Evolutionary conservation across 352 stramenopile species (phyloP), one percentile per base, ranked within the genome.

Genomic region (Phytophthora brassicae): DNA sequence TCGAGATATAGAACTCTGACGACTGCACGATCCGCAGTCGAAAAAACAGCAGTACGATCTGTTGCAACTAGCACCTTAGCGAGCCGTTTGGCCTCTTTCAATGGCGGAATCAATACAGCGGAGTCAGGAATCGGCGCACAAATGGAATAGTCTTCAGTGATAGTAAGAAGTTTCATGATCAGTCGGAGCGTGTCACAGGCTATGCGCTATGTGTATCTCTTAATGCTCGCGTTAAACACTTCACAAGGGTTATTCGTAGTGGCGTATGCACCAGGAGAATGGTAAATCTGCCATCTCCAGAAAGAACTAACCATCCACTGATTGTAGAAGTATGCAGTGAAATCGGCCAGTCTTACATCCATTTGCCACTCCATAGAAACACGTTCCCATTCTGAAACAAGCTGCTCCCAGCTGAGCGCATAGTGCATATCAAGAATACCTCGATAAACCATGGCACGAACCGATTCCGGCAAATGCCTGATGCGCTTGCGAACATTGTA

Each of bases 181-280:
- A 60, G 28, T 6, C 42, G 28, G 19, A 28, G 26, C 7, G 29
- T 52, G 8, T 60, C 52, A 45, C 5, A 17, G 8, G 20, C 52
- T 11, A 52, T 60, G 3, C 46, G 28, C 14, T 41, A 38, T 0
- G 46, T 52, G n/a, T 64, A 63, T 2, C 52, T 46, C 28, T 68
- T 72, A 13, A 72, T 63, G 12, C 44, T 60, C 3, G 52, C 44
- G 23, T 68, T 66, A 57, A 60, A 68, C 3, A 64, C 58, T 50
- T 67, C 57, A 49, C 57, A 64, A 13, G 64, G 64, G 13, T 65
- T 67, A 23, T 68, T 68, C n/a, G 52, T 62, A 3, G 46, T 58
- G 6, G 39, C 39, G 31, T 54, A 68, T 33, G 31, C 39, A 12
- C 16, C 12, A 12, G 45, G 52, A n/a, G 60, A 55, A 20, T 58